phyloP scores from a whole-genome alignment of 78 protist species.

The Dictyostelium discoideum region DNA sequence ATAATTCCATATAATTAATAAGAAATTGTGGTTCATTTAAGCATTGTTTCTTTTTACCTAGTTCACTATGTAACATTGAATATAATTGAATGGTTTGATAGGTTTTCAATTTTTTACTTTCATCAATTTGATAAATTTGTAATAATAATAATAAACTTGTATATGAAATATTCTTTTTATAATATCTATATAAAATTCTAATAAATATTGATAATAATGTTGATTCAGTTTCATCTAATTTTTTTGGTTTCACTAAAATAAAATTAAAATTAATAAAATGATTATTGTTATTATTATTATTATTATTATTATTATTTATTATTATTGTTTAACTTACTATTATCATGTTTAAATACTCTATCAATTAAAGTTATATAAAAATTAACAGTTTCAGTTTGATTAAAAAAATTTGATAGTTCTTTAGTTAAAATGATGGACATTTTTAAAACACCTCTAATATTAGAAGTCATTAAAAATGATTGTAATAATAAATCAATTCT shows the following conservation, averaged over 20 bases:
- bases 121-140: slow-evolving; percentile 20
- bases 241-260: neutral
- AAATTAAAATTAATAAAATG: neutral
- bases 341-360: slow-evolving; percentile 2
- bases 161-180: slow-evolving; percentile 28
- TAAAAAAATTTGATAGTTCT: neutral
- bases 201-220: slow-evolving; percentile 46
- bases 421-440: slow-evolving; percentile 27
- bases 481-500: slow-evolving; percentile 41
- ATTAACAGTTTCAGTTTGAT: neutral
- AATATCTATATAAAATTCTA: slow-evolving; percentile 12
- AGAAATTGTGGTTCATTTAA: neutral
- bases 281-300: neutral
- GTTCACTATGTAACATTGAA: neutral
- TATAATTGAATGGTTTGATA: neutral
- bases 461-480: slow-evolving; percentile 11
- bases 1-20: neutral
- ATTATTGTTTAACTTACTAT: slow-evolving; percentile 14
- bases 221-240: slow-evolving; percentile 18
- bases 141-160: neutral
- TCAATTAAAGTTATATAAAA: neutral
- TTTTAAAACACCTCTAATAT: slow-evolving; percentile 40
- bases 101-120: neutral
- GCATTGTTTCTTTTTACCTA: slow-evolving; percentile 36
- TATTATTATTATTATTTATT: neutral